Evolutionary conservation across 2,329 filamentous ascomycete genomes (phyloP).

Genomic region (Penicillium thymicola): DNA sequence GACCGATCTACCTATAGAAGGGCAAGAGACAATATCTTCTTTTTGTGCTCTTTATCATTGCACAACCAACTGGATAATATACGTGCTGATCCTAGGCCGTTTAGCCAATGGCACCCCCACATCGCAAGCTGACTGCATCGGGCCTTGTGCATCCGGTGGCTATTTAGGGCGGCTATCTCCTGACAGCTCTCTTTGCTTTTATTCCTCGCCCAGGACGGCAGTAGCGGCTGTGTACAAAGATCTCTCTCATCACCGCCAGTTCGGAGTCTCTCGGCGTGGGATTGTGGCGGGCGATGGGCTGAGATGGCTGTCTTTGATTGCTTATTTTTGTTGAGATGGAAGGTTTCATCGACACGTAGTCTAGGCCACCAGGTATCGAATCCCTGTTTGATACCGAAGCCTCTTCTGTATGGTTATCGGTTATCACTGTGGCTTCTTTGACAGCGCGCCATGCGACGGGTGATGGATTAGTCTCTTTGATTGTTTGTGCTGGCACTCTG

Average conservation of each 20-base stretch:
- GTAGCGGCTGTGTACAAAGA: slow-evolving; percentile 19
- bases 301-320: slow-evolving; percentile 17
- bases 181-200: slow-evolving; percentile 20
- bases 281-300: slow-evolving; percentile 19
- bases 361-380: background rate
- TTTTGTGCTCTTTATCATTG: background rate
- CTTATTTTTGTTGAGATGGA: slow-evolving; percentile 1
- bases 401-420: background rate
- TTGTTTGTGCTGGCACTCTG: background rate
- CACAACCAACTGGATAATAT: slow-evolving; percentile 2
- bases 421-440: background rate
- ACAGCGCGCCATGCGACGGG: background rate
- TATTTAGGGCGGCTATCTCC: slow-evolving; percentile 17
- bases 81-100: background rate
- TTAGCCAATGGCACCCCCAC: slow-evolving; percentile 1
- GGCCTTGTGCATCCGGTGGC: slow-evolving; percentile 5
- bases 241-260: slow-evolving; percentile 9
- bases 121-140: slow-evolving; percentile 1
- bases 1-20: background rate
- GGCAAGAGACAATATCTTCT: background rate
- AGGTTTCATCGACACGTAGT: background rate
- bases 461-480: background rate
- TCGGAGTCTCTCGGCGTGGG: slow-evolving; percentile 14
- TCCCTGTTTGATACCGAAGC: background rate
- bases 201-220: slow-evolving; percentile 6